Evolutionary conservation across 1,284 basidiomycete species (phyloP).

Genomic region (Agaricales sp.): DNA sequence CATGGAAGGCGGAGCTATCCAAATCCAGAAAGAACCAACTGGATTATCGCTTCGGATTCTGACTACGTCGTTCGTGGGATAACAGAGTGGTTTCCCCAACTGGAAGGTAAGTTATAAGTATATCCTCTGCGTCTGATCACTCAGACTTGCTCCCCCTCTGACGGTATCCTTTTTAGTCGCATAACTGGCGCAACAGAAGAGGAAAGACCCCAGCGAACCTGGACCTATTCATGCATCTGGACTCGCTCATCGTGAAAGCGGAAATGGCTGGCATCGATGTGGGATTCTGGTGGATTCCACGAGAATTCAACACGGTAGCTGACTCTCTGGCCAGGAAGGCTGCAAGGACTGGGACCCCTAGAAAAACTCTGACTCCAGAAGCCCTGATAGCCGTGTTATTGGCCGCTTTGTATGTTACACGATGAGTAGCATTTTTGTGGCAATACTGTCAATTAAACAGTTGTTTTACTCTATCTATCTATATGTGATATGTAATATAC

Average conservation of each 20-base stretch:
- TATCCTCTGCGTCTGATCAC: too few species aligned
- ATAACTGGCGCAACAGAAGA: not conserved
- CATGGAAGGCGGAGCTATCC: not conserved
- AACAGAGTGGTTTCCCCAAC: slow-evolving; percentile 21
- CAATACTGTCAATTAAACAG: too few species aligned
- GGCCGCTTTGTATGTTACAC: not conserved
- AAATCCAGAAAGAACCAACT: slow-evolving; percentile 1
- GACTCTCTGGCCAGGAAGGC: too few species aligned
- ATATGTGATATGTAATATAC: too few species aligned
- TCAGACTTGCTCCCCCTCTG: too few species aligned
- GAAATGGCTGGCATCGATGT: not conserved
- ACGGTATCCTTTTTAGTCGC: too few species aligned
- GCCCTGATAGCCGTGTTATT: not conserved
- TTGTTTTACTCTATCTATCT: too few species aligned
- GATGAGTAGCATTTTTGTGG: too few species aligned
- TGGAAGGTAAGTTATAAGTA: slow-evolving; percentile 23
- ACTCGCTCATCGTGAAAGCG: not conserved
- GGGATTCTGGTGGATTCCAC: not conserved
- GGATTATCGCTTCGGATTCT: slow-evolving; percentile 22
- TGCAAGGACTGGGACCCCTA: too few species aligned
- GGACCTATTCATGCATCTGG: not conserved
- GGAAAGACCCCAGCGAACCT: not conserved
- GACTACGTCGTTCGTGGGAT: slow-evolving; percentile 26
- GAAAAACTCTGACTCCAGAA: not conserved
- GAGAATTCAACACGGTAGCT: not conserved